Evolutionary conservation across 371 early-diverging fungal species (phyloP), one percentile per base, ranked within the genome.

Genomic region (Thermomucor indicae-seudaticae): DNA sequence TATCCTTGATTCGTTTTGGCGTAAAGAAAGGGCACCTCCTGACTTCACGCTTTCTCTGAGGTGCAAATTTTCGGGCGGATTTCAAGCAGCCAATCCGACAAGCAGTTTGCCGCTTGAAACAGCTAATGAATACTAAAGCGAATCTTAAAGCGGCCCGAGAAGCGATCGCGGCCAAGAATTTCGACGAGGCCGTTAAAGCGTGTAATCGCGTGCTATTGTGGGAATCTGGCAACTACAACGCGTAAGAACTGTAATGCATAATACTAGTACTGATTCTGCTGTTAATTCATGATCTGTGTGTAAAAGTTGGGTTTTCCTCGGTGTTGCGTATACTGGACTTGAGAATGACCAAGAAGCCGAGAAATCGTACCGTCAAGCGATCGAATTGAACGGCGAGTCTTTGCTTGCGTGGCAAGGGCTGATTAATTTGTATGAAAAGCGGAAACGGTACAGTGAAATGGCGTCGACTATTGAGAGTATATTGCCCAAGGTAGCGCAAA

Each of bases 371-470:
- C 60, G 70, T 43, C 75, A 69, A 34, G 94, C 95, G 0, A 82
- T 88, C 27, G 67, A 70, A 22, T 59, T 84, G 48, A 79, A 74
- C 40, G 60, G 75, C 16, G 74, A 80, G 0, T 75, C 73, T 22
- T 58, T 78, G 17, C 73, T 93, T 11, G 93, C 90, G 5, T 91
- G 86, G 73, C 92, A 95, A 58, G 94, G 90, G 37, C 34, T 75
- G 24, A 51, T 75, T 10, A 69, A 58, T 30, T 79, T 89, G 51
- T 84, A 83, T 50, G 84, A 87, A 43, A 79, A 79, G 48, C 58
- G 72, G 46, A 52, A 73, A 16, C 68, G 73, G 27, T 60, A 70
- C 45, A 52, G 57, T 0, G 62, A 70, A 19, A 56, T 83, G 22
- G 67, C 70, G 7, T 62, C 67, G 2, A 75, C 71, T 8, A 63